Base-by-base conservation (phyloP, 345 rosid genomes). In the Reutealis trisperma region DNA sequence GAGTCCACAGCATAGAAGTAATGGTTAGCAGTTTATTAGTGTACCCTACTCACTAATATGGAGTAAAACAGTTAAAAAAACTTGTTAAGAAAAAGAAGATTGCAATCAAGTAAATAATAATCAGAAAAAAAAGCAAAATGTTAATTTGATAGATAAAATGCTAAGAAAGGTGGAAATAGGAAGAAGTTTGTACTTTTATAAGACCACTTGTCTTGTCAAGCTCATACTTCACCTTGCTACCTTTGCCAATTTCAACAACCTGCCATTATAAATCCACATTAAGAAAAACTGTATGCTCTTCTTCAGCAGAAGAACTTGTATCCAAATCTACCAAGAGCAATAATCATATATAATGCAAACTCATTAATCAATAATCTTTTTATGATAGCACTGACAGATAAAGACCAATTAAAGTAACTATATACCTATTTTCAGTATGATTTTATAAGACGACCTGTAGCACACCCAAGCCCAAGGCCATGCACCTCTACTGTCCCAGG, bases 141-240 rank as follows among this genome's bases (percentile, higher is more conserved):
- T 0, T 49, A 62, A 21, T 34, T 55, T 61, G 65, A 63, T 47
- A 65, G 15, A 41, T 19, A 55, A 71, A 59, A 27, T 57, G 21
- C 22, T 60, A 42, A 67, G 41, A 12, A 67, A 41, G 44, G 37
- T 6, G 30, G 45, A 51, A 73, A 70, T 73, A 3, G 16, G 60
- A 72, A 42, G 63, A 80, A 51, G 65, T 73, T 75, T 70, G 25
- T 83, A 96, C 97, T 84, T 92, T 94, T 60, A 96, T 96, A 71
- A 96, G 99, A 74, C 98, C 99, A 75, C 79, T 90, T 47, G 34
- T 65, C 86, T 96, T 96, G 94, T 96, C 98, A 6, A 96, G 94
- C 84, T 96, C 98, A 45, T 96, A 96, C 88, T 96, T 94, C 25
- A 96, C 99, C 87, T 96, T 94, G 86, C 98, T 86, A 10, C 99